Base-by-base conservation (phyloP, 2,329 filamentous ascomycete genomes). In the Colletotrichum brevisporum region DNA sequence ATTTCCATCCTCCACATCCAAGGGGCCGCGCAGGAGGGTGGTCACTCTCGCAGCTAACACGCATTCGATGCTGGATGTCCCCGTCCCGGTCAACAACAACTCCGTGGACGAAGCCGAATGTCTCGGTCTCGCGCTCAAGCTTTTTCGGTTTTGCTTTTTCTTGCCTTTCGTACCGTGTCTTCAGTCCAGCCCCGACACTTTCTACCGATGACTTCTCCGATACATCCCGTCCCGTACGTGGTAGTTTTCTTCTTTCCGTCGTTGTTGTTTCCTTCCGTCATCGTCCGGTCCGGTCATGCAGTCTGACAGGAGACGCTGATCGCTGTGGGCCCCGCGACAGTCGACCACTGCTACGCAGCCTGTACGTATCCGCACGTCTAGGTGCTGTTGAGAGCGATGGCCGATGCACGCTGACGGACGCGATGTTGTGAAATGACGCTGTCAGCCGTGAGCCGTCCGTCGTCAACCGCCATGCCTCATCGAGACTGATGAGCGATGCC, bases 241-340 rank as follows among this genome's bases (percentile, higher is more conserved):
- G 9, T 21, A 8, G 9, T 12, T 21, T 50, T 50, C 47, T 21
- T 50, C 47, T 5, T 36, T 36, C 9, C 31, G 8, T 10, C 10
- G 8, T 21, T 36, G 26, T 36, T 57, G 52, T 36, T 39, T 13
- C 39, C 41, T 27, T 39, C 52, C 45, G 59, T 8, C 24, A 24
- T 67, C 24, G 45, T 51, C 52, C 39, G 65, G 16, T 21, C 21
- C 47, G 50, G 51, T 16, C 41, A 62, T 65, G 60, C 60, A 64
- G 48, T 59, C 54, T 64, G 54, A 53, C 53, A 50, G 60, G 60
- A 67, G 59, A 57, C 15, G 60, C 41, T 64, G 60, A 57, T 67
- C 52, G 50, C 18, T 53, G 64, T 51, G 64, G 65, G 57, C 58
- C 60, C 48, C 16, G 27, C 31, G 45, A 45, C 41, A 43, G 41